Evolutionary conservation across 2,329 filamentous ascomycete genomes (phyloP).

Genomic region (Diplodia mutila): DNA sequence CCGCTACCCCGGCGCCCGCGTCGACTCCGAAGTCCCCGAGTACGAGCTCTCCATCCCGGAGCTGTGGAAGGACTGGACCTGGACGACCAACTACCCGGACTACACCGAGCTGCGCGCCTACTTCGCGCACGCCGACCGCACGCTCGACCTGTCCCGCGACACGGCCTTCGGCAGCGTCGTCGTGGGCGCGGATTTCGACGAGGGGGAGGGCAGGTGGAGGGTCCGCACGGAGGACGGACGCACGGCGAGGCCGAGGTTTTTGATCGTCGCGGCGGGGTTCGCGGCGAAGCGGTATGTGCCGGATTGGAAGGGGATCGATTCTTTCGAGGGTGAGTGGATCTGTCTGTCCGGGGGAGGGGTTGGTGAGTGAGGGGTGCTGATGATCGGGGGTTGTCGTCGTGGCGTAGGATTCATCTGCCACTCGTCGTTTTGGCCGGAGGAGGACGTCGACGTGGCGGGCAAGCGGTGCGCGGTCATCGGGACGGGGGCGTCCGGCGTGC

Average conservation of each 20-base stretch:
- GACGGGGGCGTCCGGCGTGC: constrained; percentile 66
- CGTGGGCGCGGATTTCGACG: constrained; percentile 56
- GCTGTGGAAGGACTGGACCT: constrained; percentile 57
- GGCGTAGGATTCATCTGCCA: constrained; percentile 55
- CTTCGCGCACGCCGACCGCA: constrained; percentile 63
- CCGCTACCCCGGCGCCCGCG: constrained; percentile 50
- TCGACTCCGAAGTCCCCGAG: constrained; percentile 52
- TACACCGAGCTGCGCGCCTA: constrained; percentile 59
- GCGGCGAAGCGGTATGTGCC: constrained; percentile 65
- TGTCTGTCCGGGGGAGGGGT: too few relatives aligned
- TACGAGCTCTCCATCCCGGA: constrained; percentile 55
- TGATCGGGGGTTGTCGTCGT: neutral
- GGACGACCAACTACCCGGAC: constrained; percentile 57
- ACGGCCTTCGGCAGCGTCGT: constrained; percentile 61
- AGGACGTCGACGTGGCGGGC: constrained; percentile 54
- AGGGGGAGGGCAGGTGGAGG: constrained; percentile 52
- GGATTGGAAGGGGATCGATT: constrained; percentile 61
- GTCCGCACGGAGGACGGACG: constrained; percentile 58
- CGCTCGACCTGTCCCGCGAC: constrained; percentile 60
- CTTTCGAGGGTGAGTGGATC: constrained; percentile 59
- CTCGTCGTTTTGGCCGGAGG: constrained; percentile 64
- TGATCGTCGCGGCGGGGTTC: constrained; percentile 60
- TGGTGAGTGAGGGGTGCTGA: neutral
- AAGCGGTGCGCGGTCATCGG: constrained; percentile 69
- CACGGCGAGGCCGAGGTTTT: constrained; percentile 53